Evolutionary conservation across 352 stramenopile genomes (phyloP).

Genomic region (Phytophthora hybrid): DNA sequence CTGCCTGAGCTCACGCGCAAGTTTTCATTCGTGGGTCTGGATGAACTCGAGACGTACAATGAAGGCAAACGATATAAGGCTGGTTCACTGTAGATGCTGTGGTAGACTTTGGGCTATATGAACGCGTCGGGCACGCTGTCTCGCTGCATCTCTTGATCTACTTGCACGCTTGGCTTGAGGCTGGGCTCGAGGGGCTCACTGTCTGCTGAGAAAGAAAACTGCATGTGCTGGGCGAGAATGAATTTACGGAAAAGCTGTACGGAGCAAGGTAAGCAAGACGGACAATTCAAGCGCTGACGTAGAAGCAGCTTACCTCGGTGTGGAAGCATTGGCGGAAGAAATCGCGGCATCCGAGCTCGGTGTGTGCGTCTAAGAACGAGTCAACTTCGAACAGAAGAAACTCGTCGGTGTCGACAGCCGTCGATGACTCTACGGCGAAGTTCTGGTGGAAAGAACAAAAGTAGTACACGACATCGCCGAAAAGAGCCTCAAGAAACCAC

Average conservation of each 20-base stretch:
- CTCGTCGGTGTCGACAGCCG: conserved; percentile 27
- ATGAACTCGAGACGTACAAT: conserved; percentile 58
- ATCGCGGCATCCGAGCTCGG: conserved; percentile 76
- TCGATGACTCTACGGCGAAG: conserved; percentile 33
- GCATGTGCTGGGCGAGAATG: conserved; percentile 56
- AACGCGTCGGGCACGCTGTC: conserved; percentile 19
- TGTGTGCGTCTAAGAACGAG: conserved; percentile 67
- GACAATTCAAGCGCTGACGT: not conserved
- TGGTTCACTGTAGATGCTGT: not conserved
- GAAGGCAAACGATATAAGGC: conserved; percentile 27
- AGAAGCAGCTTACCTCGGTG: conserved; percentile 53
- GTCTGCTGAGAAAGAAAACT: conserved; percentile 40
- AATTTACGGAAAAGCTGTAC: conserved; percentile 67
- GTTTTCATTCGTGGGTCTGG: conserved; percentile 74
- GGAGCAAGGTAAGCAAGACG: not conserved
- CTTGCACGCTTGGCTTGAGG: conserved; percentile 1
- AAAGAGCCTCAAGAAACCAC: conserved; percentile 64
- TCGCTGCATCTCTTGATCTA: conserved; percentile 13
- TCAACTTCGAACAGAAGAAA: conserved; percentile 72
- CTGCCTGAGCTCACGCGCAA: conserved; percentile 61
- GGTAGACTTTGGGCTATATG: conserved; percentile 12
- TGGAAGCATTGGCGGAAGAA: conserved; percentile 85
- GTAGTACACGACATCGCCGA: conserved; percentile 71
- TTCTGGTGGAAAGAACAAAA: conserved; percentile 66
- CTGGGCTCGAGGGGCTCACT: conserved; percentile 7